Conservation (phyloP, 495 filamentous ascomycete genomes). For the Penicillium cinerascens region DNA sequence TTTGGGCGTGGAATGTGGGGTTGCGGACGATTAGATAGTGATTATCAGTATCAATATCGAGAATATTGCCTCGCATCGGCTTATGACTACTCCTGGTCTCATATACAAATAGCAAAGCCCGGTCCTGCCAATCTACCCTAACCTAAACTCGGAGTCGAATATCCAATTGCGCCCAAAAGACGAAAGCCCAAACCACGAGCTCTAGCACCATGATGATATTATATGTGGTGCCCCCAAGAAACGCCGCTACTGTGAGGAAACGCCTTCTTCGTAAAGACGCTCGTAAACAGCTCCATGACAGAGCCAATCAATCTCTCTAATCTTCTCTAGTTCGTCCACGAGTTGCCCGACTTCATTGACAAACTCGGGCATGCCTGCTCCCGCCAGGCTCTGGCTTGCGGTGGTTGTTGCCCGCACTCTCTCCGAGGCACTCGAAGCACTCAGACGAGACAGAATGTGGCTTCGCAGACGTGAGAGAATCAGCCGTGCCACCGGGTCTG, state of each 20-base stretch:
- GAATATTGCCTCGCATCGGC: not conserved
- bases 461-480: conserved; percentile 69
- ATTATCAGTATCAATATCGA: not conserved
- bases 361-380: conserved; percentile 82
- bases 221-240: not conserved
- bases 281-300: conserved; percentile 83
- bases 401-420: conserved; percentile 75
- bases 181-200: not conserved
- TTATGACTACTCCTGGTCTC: not conserved
- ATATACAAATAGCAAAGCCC: conserved; percentile 1
- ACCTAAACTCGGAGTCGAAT: not conserved
- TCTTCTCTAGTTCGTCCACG: conserved; percentile 71
- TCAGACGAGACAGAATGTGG: conserved; percentile 74
- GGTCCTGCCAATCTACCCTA: conserved; percentile 15
- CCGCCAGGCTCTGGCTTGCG: conserved; percentile 77
- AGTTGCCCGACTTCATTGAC: conserved; percentile 78
- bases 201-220: conserved; percentile 1
- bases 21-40: conserved; percentile 8
- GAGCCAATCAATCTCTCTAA: conserved; percentile 74
- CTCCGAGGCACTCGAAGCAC: conserved; percentile 73
- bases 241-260: conserved; percentile 16
- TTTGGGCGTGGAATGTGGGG: conserved; percentile 8
- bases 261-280: conserved; percentile 46
- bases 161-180: not conserved
- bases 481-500: conserved; percentile 78